Evolutionary conservation across 2,329 filamentous ascomycete species (phyloP), one percentile per base, ranked within the genome.

Genomic region (Coleophoma eucalyptorum): DNA sequence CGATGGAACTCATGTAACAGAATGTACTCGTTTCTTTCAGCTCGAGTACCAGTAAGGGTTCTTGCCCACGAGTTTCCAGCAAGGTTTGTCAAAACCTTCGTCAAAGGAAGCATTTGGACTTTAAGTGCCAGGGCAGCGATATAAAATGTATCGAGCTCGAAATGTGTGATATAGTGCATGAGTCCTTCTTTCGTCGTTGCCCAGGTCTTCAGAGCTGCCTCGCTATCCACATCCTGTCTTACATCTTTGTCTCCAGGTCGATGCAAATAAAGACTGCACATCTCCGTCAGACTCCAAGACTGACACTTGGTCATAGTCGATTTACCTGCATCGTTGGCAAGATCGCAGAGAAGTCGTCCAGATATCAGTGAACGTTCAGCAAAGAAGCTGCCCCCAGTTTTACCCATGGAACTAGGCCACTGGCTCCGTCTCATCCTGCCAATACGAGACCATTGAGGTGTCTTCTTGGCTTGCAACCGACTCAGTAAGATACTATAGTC

Each of bases 1-100:
- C 88, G 86, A 67, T 97, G 82, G 65, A 99, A 99, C 64, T 97
- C 93, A 62, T 99, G 94, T 5, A 99, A 81, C 65, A 99, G 65
- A 90, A 99, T 99, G 78, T 96, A 99, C 72, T 99, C 94, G 71
- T 99, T 99, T 34, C 94, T 89, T 73, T 99, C 94, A 8, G 94
- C 94, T 65, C 94, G 87, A 18, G 94, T 99, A 69, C 94, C 94
- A 35, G 90, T 97, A 38, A 99, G 75, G 2, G 94, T 99, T 66
- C 94, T 85, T 49, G 93, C 93, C 94, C 94, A 99, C 1, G 94
- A 97, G 69, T 99, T 99, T 60, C 94, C 94, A 55, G 94, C 94
- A 67, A 99, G 77, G 63, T 97, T 97, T 13, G 94, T 99, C 56
- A 99, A 76, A 45, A 97, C 89, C 69, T 97, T 97, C 19, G 93